Conservation (phyloP, 1,284 basidiomycete species). For the Fomes fomentarius region DNA sequence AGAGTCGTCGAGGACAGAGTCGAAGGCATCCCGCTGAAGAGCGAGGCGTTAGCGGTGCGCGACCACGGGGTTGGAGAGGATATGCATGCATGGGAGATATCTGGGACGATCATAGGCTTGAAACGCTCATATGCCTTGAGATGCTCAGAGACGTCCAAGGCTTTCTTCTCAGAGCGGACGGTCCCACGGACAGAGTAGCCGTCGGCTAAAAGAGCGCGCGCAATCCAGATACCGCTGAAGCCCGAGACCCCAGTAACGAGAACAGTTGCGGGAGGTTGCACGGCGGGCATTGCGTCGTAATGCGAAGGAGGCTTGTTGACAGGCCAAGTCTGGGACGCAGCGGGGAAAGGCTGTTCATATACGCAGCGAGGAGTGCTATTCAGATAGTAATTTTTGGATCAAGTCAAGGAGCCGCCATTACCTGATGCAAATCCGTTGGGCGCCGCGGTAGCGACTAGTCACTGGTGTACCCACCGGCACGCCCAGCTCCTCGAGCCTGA, state of each 20-base stretch:
- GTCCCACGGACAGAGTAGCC: conserved; percentile 57
- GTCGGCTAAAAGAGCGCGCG: conserved; percentile 39
- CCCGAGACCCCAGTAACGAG: conserved; percentile 45
- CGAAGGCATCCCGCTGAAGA: conserved; percentile 5
- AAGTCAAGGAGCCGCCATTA: no score
- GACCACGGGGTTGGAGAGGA: background rate
- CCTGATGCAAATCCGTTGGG: no score
- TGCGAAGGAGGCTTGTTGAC: no score
- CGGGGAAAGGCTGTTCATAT: no score
- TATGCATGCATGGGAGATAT: conserved; percentile 50
- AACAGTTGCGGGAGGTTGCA: conserved; percentile 30
- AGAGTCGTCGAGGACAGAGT: conserved; percentile 7
- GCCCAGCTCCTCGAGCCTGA: no score
- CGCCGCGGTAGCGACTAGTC: no score
- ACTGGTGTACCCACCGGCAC: no score
- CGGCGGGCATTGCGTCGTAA: conserved; percentile 32
- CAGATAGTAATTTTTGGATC: no score
- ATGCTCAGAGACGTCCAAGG: conserved; percentile 46
- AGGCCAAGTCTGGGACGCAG: no score
- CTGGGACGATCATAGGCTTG: conserved; percentile 53
- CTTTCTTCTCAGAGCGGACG: conserved; percentile 54
- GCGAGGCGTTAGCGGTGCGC: background rate
- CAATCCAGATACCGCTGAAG: conserved; percentile 45
- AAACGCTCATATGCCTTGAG: conserved; percentile 50
- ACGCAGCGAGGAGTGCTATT: no score